Percentiles rank a stretch among this genome's conserved stretches.
Conservation (phyloP, 2,329 filamentous ascomycete genomes). For the Neurospora sp. region DNA sequence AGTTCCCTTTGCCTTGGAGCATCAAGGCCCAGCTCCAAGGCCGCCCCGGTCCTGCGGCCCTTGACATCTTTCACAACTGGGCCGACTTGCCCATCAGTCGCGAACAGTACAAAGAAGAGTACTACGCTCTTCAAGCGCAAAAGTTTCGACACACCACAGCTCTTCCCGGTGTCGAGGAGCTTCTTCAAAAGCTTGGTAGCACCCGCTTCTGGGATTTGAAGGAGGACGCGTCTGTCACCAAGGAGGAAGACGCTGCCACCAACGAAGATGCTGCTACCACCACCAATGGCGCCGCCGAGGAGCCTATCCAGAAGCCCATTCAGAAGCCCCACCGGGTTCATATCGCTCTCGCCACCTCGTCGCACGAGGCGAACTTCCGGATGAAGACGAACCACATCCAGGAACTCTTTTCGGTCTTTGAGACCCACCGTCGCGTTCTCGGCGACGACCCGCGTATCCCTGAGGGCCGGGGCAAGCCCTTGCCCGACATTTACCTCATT, state of each 20-base stretch:
- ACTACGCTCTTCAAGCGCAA: slow-evolving; percentile 54
- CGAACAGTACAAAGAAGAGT: slow-evolving; percentile 55
- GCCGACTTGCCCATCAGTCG: slow-evolving; percentile 69
- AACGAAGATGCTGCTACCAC: background rate
- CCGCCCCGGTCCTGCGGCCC: slow-evolving; percentile 43
- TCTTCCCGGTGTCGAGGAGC: slow-evolving; percentile 63
- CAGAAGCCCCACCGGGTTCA: slow-evolving; percentile 42
- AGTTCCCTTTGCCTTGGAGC: slow-evolving; percentile 55
- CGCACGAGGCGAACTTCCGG: slow-evolving; percentile 59
- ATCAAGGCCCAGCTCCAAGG: slow-evolving; percentile 80
- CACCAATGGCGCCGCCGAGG: too few species aligned
- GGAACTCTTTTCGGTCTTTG: slow-evolving; percentile 56
- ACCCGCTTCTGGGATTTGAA: slow-evolving; percentile 40
- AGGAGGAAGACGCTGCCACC: slow-evolving; percentile 11
- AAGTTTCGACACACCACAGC: slow-evolving; percentile 68
- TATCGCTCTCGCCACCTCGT: slow-evolving; percentile 80
- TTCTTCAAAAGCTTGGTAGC: slow-evolving; percentile 53
- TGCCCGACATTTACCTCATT: slow-evolving; percentile 88
- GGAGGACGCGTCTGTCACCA: background rate
- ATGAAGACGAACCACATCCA: slow-evolving; percentile 61
- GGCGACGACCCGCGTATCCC: slow-evolving; percentile 78
- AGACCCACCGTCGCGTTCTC: slow-evolving; percentile 60
- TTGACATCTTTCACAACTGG: slow-evolving; percentile 60
- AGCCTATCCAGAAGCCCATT: too few species aligned
- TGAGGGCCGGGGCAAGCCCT: slow-evolving; percentile 78